These are phyloP conservation scores for Colletotrichum sojae DNA, from an alignment of 2,329 filamentous ascomycete genomes.

Conservation along the genomic window DNA sequence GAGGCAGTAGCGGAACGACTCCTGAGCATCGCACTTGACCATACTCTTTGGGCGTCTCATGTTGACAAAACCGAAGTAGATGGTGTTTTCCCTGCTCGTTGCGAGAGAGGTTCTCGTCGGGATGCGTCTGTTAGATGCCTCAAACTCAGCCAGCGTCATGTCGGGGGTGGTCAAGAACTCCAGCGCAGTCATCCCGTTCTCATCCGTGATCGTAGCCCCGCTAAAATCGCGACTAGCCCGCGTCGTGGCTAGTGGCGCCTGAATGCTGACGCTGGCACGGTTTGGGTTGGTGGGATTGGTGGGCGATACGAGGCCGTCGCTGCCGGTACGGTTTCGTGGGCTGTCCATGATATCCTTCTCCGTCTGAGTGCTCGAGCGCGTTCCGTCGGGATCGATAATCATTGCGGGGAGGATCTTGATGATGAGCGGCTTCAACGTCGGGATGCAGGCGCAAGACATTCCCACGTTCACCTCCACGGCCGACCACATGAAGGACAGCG, in stretches of 20 bases:
- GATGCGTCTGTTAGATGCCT: slow-evolving; percentile 41
- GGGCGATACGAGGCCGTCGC: slow-evolving; percentile 37
- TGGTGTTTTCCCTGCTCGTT: slow-evolving; percentile 57
- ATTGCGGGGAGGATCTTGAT: slow-evolving; percentile 73
- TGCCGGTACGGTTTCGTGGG: slow-evolving; percentile 38
- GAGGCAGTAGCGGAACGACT: slow-evolving; percentile 80
- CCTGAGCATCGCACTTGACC: slow-evolving; percentile 72
- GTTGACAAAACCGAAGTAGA: slow-evolving; percentile 85
- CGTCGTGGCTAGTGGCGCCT: slow-evolving; percentile 20
- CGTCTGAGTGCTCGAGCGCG: slow-evolving; percentile 49
- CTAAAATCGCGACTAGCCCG: slow-evolving; percentile 29
- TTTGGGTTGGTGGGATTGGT: slow-evolving; percentile 30
- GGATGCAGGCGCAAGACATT: slow-evolving; percentile 93
- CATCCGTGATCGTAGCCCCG: slow-evolving; percentile 35
- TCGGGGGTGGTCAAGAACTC: slow-evolving; percentile 64
- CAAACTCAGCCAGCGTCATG: slow-evolving; percentile 36
- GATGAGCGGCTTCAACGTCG: slow-evolving; percentile 89
- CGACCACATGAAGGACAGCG: slow-evolving; percentile 92
- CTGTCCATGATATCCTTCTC: slow-evolving; percentile 46
- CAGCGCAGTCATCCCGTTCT: slow-evolving; percentile 51
- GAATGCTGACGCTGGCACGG: slow-evolving; percentile 23
- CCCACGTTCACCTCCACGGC: slow-evolving; percentile 92
- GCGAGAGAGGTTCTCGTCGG: slow-evolving; percentile 52
- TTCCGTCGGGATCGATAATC: slow-evolving; percentile 66
- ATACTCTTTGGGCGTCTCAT: slow-evolving; percentile 79